Conservation (phyloP, 495 filamentous ascomycete genomes). For the Talaromyces wortmannii region DNA sequence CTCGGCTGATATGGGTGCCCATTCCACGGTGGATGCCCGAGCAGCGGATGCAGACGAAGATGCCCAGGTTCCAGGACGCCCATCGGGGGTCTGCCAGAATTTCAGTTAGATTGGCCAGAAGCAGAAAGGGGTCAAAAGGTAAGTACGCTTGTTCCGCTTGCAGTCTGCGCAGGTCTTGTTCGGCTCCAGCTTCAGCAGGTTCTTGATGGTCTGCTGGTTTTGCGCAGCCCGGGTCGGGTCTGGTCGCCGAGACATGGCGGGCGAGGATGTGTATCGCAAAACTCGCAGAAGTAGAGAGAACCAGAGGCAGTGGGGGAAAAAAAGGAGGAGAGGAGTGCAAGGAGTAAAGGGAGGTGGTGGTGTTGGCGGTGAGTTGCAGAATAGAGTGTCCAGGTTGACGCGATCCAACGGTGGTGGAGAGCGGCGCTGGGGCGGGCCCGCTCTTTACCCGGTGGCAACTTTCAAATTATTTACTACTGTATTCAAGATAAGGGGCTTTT, state of each 20-base stretch:
- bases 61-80: conserved; percentile 95
- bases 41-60: conserved; percentile 96
- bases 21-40: conserved; percentile 97
- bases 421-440: too few species aligned
- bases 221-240: conserved; percentile 78
- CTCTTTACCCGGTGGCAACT: too few species aligned
- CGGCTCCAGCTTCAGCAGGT: conserved; percentile 78
- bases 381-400: neutral
- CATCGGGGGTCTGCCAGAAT: conserved; percentile 74
- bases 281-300: conserved; percentile 13
- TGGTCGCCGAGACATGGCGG: conserved; percentile 76
- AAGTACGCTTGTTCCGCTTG: conserved; percentile 94
- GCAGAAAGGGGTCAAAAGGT: conserved; percentile 1
- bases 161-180: conserved; percentile 98
- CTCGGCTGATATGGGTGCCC: conserved; percentile 96
- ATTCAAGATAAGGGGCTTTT: too few species aligned
- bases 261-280: conserved; percentile 4
- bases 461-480: too few species aligned
- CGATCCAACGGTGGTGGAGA: too few species aligned
- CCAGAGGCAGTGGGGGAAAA: conserved; percentile 2
- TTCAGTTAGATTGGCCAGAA: neutral
- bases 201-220: conserved; percentile 88
- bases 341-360: conserved; percentile 5
- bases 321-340: conserved; percentile 1
- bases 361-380: neutral